phyloP scores from a whole-genome alignment of 2,329 filamentous ascomycete species.

The Aspergillus carbonarius region DNA sequence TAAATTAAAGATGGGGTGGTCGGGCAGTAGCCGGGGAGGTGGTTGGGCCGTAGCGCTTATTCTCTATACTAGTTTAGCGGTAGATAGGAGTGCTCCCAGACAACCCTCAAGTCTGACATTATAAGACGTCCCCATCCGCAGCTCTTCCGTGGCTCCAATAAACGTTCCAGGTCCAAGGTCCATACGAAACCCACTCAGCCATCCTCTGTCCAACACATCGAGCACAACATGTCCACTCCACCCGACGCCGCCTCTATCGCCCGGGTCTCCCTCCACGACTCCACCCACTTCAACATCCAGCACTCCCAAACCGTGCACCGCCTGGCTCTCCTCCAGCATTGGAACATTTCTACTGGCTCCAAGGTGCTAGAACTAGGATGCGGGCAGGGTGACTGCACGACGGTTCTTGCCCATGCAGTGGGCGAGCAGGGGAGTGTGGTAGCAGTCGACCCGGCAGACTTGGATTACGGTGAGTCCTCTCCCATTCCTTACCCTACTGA shows the following conservation, averaged over 20 bases:
- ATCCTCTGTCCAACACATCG: too few species aligned
- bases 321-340: constrained; percentile 9
- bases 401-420: constrained; percentile 52
- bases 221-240: constrained; percentile 11
- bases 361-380: constrained; percentile 59
- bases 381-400: constrained; percentile 60
- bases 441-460: constrained; percentile 54
- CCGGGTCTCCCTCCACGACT: constrained; percentile 14
- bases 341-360: constrained; percentile 17
- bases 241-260: constrained; percentile 11
- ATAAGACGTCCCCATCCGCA: too few species aligned
- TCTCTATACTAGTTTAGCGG: too few species aligned
- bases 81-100: too few species aligned
- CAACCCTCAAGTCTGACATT: too few species aligned
- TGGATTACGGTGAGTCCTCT: constrained; percentile 47
- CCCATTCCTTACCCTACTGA: not conserved
- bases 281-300: constrained; percentile 14
- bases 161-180: too few species aligned
- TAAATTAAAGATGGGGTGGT: too few species aligned
- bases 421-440: constrained; percentile 48
- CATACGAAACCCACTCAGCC: too few species aligned
- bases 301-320: constrained; percentile 14
- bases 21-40: too few species aligned
- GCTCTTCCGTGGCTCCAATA: too few species aligned
- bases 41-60: too few species aligned